Evolutionary conservation across 176 grass and related monocot genomes (phyloP).

Genomic region (Cenchrus fungigraminus): DNA sequence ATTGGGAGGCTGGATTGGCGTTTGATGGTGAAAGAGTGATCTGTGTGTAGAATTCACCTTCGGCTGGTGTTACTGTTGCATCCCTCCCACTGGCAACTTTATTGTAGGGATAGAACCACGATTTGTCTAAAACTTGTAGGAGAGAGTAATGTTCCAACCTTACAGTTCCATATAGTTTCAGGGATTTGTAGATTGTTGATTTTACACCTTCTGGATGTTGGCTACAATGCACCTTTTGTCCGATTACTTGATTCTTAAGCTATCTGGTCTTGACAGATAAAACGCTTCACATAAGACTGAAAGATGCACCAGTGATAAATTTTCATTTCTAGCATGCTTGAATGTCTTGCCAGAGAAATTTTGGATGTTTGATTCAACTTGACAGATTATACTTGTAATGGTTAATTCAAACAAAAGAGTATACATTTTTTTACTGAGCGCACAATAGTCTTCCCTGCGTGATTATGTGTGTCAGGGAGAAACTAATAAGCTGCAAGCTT

Average conservation of each 20-base stretch:
- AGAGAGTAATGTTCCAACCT: conserved; percentile 9
- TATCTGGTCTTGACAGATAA: background rate
- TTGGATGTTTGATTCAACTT: background rate
- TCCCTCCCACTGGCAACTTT: background rate
- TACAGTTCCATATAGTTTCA: background rate
- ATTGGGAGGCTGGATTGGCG: background rate
- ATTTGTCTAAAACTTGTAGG: background rate
- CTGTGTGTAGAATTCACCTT: conserved; percentile 2
- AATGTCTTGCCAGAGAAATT: background rate
- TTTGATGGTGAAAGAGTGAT: conserved; percentile 7
- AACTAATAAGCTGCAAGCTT: conserved; percentile 10
- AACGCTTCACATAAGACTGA: background rate
- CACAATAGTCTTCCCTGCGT: background rate
- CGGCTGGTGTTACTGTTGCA: background rate
- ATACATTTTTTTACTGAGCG: background rate
- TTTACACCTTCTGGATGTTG: background rate
- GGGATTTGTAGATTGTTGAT: background rate
- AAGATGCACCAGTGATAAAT: background rate
- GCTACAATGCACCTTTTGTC: background rate
- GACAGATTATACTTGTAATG: background rate
- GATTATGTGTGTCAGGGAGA: conserved; percentile 2
- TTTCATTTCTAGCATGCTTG: background rate
- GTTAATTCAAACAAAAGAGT: background rate
- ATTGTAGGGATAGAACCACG: background rate
- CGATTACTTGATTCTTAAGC: background rate